Evolutionary conservation across 2,329 filamentous ascomycete species (phyloP).

Genomic region (Ramularia endophylla): DNA sequence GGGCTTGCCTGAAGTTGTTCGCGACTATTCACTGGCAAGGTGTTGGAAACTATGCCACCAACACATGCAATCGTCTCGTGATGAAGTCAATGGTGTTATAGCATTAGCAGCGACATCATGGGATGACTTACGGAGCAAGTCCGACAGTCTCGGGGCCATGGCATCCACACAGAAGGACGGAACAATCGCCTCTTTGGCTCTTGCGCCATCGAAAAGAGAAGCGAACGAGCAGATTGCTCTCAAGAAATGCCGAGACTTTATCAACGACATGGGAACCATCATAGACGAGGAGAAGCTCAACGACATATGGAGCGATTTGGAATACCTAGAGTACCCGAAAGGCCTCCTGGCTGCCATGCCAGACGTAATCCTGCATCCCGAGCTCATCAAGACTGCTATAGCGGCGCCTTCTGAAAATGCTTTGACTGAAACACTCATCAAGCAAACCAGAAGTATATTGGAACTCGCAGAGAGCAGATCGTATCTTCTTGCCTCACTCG

Average conservation of each 20-base stretch:
- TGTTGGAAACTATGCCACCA: slow-evolving; percentile 22
- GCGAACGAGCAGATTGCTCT: slow-evolving; percentile 19
- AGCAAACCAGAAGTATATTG: slow-evolving; percentile 14
- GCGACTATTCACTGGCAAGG: slow-evolving; percentile 33
- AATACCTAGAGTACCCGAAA: slow-evolving; percentile 43
- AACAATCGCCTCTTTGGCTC: slow-evolving; percentile 13
- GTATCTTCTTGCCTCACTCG: slow-evolving; percentile 28
- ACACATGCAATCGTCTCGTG: not conserved
- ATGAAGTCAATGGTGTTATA: not conserved
- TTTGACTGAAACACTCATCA: slow-evolving; percentile 7
- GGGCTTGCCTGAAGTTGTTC: slow-evolving; percentile 39
- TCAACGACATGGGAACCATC: not conserved
- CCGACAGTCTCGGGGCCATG: not conserved
- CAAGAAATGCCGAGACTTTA: slow-evolving; percentile 17
- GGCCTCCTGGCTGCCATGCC: slow-evolving; percentile 34
- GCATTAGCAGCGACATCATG: slow-evolving; percentile 5
- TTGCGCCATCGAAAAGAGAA: slow-evolving; percentile 22
- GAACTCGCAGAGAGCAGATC: slow-evolving; percentile 23
- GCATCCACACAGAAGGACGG: slow-evolving; percentile 16
- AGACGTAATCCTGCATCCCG: slow-evolving; percentile 33
- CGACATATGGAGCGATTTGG: slow-evolving; percentile 43
- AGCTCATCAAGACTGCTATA: slow-evolving; percentile 20
- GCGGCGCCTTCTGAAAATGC: slow-evolving; percentile 11
- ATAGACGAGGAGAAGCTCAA: slow-evolving; percentile 16
- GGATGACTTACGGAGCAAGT: slow-evolving; percentile 6